phyloP scores from a whole-genome alignment of 2,329 filamentous ascomycete genomes.

The Bimuria novae-zelandiae region DNA sequence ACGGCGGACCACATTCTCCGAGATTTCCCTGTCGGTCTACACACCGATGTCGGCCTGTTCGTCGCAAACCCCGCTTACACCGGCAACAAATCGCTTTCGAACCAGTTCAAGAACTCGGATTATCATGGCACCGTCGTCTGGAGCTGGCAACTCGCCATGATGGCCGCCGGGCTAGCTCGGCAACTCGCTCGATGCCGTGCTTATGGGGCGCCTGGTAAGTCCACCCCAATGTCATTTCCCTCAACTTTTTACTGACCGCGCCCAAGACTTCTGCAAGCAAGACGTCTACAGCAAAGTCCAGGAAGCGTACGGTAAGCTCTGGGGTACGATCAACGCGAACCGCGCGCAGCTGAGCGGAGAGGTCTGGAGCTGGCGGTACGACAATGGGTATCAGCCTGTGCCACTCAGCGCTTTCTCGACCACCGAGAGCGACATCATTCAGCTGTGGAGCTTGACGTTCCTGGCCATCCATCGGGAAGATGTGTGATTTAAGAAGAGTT shows the following conservation, averaged over 20 bases:
- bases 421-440: conserved; percentile 58
- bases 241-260: background rate
- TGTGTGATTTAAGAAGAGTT: conserved; percentile 1
- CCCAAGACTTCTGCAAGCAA: conserved; percentile 57
- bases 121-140: conserved; percentile 70
- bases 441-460: conserved; percentile 64
- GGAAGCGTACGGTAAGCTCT: conserved; percentile 62
- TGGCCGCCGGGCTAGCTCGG: conserved; percentile 63
- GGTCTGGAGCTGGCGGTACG: conserved; percentile 67
- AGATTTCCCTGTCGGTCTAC: conserved; percentile 64
- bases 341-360: conserved; percentile 57
- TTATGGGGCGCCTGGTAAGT: conserved; percentile 16
- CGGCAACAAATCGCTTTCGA: conserved; percentile 47
- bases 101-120: conserved; percentile 60
- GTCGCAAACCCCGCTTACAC: conserved; percentile 67
- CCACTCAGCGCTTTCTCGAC: conserved; percentile 58
- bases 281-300: conserved; percentile 52
- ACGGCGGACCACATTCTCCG: conserved; percentile 61
- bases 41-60: conserved; percentile 60
- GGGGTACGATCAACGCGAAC: conserved; percentile 65
- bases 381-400: conserved; percentile 54
- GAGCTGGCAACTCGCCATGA: conserved; percentile 69
- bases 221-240: background rate
- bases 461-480: conserved; percentile 56
- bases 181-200: conserved; percentile 60